Evolutionary conservation across 352 stramenopile genomes (phyloP).

Genomic region (Pythium chondricola): DNA sequence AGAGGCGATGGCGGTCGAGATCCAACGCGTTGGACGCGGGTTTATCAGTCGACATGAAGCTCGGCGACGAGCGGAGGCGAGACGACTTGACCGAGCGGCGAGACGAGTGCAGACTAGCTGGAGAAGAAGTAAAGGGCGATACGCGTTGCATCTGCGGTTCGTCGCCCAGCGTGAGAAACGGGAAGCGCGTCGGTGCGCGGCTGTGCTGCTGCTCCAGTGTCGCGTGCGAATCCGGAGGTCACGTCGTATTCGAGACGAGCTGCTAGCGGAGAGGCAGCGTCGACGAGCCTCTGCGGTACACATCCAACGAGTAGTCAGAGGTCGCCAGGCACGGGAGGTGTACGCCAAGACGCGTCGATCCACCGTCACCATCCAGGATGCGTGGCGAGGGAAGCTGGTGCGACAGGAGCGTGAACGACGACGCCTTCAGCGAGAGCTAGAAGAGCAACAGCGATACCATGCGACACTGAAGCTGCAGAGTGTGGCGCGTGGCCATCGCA

Average conservation of each 20-base stretch:
- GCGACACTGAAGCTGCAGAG: slow-evolving; percentile 31
- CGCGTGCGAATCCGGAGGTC: slow-evolving; percentile 23
- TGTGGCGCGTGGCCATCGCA: slow-evolving; percentile 23
- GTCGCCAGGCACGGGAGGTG: slow-evolving; percentile 8
- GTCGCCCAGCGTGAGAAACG: slow-evolving; percentile 34
- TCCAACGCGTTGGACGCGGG: slow-evolving; percentile 38
- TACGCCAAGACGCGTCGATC: slow-evolving; percentile 21
- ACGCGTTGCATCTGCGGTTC: slow-evolving; percentile 47
- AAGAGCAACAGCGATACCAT: slow-evolving; percentile 2
- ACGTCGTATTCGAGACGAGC: slow-evolving; percentile 1
- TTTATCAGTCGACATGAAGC: slow-evolving; percentile 26
- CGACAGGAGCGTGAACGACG: slow-evolving; percentile 19
- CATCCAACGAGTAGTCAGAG: slow-evolving; percentile 38
- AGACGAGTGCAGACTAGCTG: slow-evolving; percentile 42
- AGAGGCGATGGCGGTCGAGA: slow-evolving; percentile 17
- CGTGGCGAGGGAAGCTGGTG: slow-evolving; percentile 30
- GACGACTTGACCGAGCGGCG: slow-evolving; percentile 25
- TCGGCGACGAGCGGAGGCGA: slow-evolving; percentile 5
- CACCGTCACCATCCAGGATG: slow-evolving; percentile 34
- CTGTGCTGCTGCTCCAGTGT: slow-evolving; percentile 37
- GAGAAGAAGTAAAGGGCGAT: slow-evolving; percentile 32
- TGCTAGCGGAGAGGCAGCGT: slow-evolving; percentile 17
- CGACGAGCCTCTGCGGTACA: slow-evolving; percentile 18
- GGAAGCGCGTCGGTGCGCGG: slow-evolving; percentile 16
- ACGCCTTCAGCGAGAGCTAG: slow-evolving; percentile 1